These are phyloP conservation scores for Ceratobasidium papillatum DNA, from an alignment of 1,284 basidiomycete species.

Conservation along the genomic window DNA sequence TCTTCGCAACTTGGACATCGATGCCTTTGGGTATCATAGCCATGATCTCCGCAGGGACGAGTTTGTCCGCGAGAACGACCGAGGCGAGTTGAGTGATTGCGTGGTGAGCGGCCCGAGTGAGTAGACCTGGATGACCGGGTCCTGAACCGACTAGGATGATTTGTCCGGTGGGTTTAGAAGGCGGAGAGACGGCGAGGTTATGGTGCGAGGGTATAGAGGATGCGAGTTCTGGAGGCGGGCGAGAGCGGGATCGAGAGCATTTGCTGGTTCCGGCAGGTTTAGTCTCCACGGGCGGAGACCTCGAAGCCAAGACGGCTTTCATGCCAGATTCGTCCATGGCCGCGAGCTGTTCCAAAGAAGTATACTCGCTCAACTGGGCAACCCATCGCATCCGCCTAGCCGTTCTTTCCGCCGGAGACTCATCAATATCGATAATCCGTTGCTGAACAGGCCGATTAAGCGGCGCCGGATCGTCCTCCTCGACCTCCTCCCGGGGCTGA, in stretches of 20 bases:
- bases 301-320: constrained; percentile 60
- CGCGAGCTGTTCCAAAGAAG: constrained; percentile 83
- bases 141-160: constrained; percentile 94
- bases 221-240: constrained; percentile 45
- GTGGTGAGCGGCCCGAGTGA: constrained; percentile 86
- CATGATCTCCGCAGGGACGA: constrained; percentile 92
- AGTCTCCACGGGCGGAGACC: background rate
- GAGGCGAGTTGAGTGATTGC: constrained; percentile 83
- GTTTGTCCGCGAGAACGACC: constrained; percentile 93
- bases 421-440: constrained; percentile 53
- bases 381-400: constrained; percentile 85
- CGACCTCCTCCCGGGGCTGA: constrained; percentile 43
- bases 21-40: constrained; percentile 81
- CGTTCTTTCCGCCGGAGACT: constrained; percentile 62
- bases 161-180: constrained; percentile 58
- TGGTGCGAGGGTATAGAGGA: constrained; percentile 49
- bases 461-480: constrained; percentile 65
- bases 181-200: constrained; percentile 40
- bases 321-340: constrained; percentile 75
- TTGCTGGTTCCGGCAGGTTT: constrained; percentile 7
- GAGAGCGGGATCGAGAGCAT: background rate
- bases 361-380: constrained; percentile 92
- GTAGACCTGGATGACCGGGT: constrained; percentile 90
- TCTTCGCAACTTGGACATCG: no score
- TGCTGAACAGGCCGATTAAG: constrained; percentile 85